These are phyloP conservation scores for Cicer arietinum DNA, from an alignment of 306 rosid genomes.

Conservation along the genomic window DNA sequence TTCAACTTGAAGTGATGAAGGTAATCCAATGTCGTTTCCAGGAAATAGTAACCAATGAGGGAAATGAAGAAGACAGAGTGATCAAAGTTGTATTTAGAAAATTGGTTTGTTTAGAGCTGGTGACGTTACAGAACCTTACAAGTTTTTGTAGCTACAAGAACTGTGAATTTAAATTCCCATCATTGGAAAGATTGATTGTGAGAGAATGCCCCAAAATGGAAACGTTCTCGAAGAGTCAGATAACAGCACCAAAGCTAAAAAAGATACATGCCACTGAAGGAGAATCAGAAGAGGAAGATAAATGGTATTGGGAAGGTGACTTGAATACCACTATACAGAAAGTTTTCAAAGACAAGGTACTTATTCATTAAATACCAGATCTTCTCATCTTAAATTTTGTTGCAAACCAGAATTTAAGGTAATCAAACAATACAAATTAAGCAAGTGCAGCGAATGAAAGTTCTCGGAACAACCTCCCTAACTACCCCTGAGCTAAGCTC, in stretches of 20 bases:
- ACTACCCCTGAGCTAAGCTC: too few relatives aligned
- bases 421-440: too few relatives aligned
- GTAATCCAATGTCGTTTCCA: background rate
- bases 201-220: background rate
- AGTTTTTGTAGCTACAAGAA: constrained; percentile 15
- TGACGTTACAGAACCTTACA: background rate
- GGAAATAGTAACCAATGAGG: constrained; percentile 16
- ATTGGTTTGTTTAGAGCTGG: constrained; percentile 32
- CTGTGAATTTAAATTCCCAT: constrained; percentile 19
- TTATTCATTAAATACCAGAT: background rate
- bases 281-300: background rate
- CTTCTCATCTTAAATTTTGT: background rate
- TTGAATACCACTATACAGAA: constrained; percentile 19
- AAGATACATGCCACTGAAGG: background rate
- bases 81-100: constrained; percentile 2
- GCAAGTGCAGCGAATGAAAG: too few relatives aligned
- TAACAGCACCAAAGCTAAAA: constrained; percentile 22
- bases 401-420: too few relatives aligned
- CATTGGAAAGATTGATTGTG: constrained; percentile 13
- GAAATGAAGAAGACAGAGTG: background rate
- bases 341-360: constrained; percentile 28
- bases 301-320: constrained; percentile 3
- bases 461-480: too few relatives aligned
- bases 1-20: background rate
- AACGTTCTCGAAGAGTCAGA: background rate